phyloP scores from a whole-genome alignment of 1,139 yeast genomes.

The Nakaseomyces bracarensis region DNA sequence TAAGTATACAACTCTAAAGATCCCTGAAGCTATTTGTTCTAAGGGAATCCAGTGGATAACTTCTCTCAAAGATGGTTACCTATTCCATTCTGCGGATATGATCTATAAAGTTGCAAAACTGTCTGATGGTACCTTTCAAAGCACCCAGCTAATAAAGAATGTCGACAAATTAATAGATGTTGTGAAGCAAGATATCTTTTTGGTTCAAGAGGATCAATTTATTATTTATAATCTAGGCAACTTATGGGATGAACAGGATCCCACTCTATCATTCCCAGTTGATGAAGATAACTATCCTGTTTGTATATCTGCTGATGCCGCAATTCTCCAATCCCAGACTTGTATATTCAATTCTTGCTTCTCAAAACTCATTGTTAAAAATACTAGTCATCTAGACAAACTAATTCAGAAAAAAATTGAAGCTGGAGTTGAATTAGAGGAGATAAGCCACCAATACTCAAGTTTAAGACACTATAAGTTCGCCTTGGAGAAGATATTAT shows the following conservation, averaged over 20 bases:
- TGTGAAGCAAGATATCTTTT: conserved; percentile 19
- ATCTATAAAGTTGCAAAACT: conserved; percentile 16
- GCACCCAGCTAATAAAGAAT: conserved; percentile 15
- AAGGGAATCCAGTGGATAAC: conserved; percentile 22
- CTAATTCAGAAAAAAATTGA: conserved; percentile 18
- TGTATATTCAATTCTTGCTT: conserved; percentile 17
- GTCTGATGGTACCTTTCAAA: conserved; percentile 16
- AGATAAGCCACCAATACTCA: conserved; percentile 20
- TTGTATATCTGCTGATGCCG: conserved; percentile 24
- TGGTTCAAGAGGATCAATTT: conserved; percentile 19
- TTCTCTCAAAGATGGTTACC: conserved; percentile 21
- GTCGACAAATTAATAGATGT: conserved; percentile 28
- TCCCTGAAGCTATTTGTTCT: conserved; percentile 13
- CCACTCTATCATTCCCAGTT: conserved; percentile 15
- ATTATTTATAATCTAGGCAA: conserved; percentile 18
- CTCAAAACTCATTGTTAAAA: conserved; percentile 21
- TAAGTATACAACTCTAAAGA: conserved; percentile 15
- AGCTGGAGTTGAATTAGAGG: conserved; percentile 13
- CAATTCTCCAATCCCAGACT: conserved; percentile 25
- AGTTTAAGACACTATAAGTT: conserved; percentile 25
- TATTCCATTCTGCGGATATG: conserved; percentile 19
- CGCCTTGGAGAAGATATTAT: conserved; percentile 28
- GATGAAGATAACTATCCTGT: conserved; percentile 29
- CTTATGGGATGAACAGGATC: conserved; percentile 20
- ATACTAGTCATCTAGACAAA: conserved; percentile 28